Evolutionary conservation across 225 moss, liverwort and hornwort species (phyloP).

Genomic region (Physcomitrellopsis africana): DNA sequence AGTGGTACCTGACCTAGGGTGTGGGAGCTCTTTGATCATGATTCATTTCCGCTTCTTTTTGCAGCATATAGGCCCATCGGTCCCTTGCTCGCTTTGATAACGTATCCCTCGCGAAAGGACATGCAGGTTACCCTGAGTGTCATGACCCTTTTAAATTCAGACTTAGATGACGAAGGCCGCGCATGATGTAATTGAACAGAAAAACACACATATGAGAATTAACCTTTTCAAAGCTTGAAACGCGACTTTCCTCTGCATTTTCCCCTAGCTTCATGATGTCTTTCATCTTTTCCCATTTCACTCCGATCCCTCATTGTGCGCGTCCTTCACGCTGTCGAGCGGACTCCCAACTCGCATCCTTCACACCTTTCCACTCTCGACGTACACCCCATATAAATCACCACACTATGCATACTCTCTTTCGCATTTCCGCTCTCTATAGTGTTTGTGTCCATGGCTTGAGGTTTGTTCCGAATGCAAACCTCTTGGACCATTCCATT

Average conservation of each 20-base stretch:
- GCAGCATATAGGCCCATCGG: slow-evolving; percentile 67
- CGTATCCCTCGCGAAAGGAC: slow-evolving; percentile 31
- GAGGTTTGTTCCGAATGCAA: neutral
- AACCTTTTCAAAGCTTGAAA: slow-evolving; percentile 13
- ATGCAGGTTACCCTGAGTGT: neutral
- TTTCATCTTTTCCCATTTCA: neutral
- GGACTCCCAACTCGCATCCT: neutral
- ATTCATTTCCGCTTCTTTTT: slow-evolving; percentile 67
- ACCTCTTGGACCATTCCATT: neutral
- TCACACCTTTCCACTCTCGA: slow-evolving; percentile 2
- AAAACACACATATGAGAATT: neutral
- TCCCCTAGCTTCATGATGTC: neutral
- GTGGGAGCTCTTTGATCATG: slow-evolving; percentile 57
- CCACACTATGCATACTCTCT: neutral
- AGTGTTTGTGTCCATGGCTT: neutral
- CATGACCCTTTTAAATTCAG: neutral
- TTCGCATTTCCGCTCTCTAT: neutral
- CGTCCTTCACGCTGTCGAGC: neutral
- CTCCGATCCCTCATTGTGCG: neutral
- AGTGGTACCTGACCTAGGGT: slow-evolving; percentile 51
- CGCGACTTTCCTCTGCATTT: neutral
- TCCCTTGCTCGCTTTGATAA: slow-evolving; percentile 68
- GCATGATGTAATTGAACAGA: neutral
- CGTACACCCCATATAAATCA: neutral
- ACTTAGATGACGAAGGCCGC: neutral